Conservation (phyloP, 2,329 filamentous ascomycete species). For the Penicillium palitans region DNA sequence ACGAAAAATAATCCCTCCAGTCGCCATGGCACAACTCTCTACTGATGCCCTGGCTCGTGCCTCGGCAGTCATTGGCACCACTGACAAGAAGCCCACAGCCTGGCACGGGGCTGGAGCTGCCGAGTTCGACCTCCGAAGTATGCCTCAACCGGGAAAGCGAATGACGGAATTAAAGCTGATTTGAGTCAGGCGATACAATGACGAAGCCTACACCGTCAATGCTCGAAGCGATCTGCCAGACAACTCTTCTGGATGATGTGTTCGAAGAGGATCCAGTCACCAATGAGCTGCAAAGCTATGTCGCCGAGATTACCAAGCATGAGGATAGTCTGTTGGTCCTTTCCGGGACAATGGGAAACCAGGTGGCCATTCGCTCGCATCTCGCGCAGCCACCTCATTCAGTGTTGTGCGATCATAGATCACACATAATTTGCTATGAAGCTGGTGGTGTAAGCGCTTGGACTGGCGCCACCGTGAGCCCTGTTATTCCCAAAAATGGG, state of each 20-base stretch:
- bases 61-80: neutral
- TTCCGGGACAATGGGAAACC: constrained; percentile 93
- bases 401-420: constrained; percentile 74
- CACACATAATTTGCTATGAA: constrained; percentile 70
- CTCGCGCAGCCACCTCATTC: constrained; percentile 76
- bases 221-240: constrained; percentile 74
- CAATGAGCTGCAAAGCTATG: constrained; percentile 69
- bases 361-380: constrained; percentile 76
- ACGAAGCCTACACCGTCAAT: constrained; percentile 79
- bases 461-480: constrained; percentile 68
- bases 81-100: constrained; percentile 24
- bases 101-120: constrained; percentile 53
- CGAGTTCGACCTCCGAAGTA: constrained; percentile 58
- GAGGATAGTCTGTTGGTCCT: constrained; percentile 77
- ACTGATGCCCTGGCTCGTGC: constrained; percentile 15
- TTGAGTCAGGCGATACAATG: constrained; percentile 60
- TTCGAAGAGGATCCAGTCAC: constrained; percentile 79
- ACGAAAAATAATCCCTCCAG: constrained; percentile 9
- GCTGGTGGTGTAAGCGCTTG: constrained; percentile 68
- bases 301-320: constrained; percentile 72
- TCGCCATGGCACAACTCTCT: constrained; percentile 24
- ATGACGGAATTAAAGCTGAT: neutral
- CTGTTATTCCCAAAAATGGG: constrained; percentile 68
- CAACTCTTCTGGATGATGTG: constrained; percentile 80
- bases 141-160: neutral